A percentile compares a stretch with the other conserved stretches of the same genome.
phyloP scores from a whole-genome alignment of 2,329 filamentous ascomycete species.

The Colletotrichum horii region DNA sequence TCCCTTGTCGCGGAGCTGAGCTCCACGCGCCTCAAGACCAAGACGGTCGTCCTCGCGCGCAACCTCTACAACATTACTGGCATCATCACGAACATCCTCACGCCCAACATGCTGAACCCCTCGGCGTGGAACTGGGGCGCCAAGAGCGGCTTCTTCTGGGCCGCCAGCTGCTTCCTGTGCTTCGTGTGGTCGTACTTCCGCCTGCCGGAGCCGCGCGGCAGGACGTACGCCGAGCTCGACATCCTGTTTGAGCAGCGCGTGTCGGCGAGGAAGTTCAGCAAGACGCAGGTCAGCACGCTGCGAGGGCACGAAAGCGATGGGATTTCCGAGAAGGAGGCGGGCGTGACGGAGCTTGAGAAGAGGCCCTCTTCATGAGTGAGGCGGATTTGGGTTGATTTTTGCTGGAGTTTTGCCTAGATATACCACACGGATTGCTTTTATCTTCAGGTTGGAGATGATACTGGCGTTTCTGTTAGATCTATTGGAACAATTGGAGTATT shows the following conservation, averaged over 20 bases:
- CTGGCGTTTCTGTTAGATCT: neutral
- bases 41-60: slow-evolving; percentile 50
- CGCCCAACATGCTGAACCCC: slow-evolving; percentile 52
- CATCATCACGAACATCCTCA: slow-evolving; percentile 51
- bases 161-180: slow-evolving; percentile 47
- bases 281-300: neutral
- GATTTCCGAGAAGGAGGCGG: neutral
- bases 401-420: neutral
- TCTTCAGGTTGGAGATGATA: neutral
- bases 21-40: slow-evolving; percentile 48
- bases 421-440: neutral
- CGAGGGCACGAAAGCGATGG: neutral
- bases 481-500: neutral
- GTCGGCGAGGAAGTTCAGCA: slow-evolving; percentile 45
- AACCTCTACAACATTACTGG: slow-evolving; percentile 53
- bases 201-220: slow-evolving; percentile 58
- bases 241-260: slow-evolving; percentile 54
- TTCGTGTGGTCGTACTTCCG: slow-evolving; percentile 57
- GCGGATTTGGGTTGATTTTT: neutral
- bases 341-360: slow-evolving; percentile 2
- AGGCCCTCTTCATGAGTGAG: neutral
- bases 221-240: slow-evolving; percentile 61
- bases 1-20: slow-evolving; percentile 49
- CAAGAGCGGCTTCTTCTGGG: slow-evolving; percentile 52
- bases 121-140: slow-evolving; percentile 53